Percentiles rank a stretch among this genome's conserved stretches.
Conservation (phyloP, 2,329 filamentous ascomycete genomes). For the Cladosporium sp. region DNA sequence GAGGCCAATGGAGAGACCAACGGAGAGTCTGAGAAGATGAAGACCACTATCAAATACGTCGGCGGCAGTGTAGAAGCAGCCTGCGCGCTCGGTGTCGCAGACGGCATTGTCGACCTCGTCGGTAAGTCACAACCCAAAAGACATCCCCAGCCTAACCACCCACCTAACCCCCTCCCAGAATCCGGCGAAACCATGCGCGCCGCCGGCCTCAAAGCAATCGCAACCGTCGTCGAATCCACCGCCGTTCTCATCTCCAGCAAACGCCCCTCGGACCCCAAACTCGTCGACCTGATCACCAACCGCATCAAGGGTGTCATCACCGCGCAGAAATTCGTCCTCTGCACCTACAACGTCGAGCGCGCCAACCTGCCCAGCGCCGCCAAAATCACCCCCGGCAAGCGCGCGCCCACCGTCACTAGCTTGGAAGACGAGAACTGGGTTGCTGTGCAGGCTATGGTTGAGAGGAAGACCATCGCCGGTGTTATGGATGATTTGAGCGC, state of each 20-base stretch:
- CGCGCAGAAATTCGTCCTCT: constrained; percentile 88
- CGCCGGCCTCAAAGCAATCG: constrained; percentile 87
- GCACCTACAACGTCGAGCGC: constrained; percentile 90
- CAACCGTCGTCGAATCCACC: constrained; percentile 82
- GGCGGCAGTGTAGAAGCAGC: constrained; percentile 97
- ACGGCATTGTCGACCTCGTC: constrained; percentile 96
- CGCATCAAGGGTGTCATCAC: constrained; percentile 92
- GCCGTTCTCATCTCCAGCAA: constrained; percentile 91
- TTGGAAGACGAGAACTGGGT: constrained; percentile 90
- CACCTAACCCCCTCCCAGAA: constrained; percentile 51
- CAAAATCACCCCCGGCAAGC: constrained; percentile 84
- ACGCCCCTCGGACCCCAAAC: constrained; percentile 69
- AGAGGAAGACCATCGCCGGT: constrained; percentile 75
- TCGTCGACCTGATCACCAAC: constrained; percentile 78
- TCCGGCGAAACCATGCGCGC: constrained; percentile 98
- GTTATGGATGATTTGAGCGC: constrained; percentile 80
- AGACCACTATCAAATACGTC: constrained; percentile 87
- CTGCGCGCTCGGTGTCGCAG: constrained; percentile 89
- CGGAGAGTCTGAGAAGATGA: constrained; percentile 54
- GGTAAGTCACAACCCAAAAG: constrained; percentile 55
- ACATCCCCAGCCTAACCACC: neutral
- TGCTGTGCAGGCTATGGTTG: constrained; percentile 89
- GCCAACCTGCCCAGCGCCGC: constrained; percentile 60
- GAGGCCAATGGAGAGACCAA: constrained; percentile 37
- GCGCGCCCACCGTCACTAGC: constrained; percentile 84